phyloP scores from a whole-genome alignment of 345 rosid species.

The Citrus trifoliata region DNA sequence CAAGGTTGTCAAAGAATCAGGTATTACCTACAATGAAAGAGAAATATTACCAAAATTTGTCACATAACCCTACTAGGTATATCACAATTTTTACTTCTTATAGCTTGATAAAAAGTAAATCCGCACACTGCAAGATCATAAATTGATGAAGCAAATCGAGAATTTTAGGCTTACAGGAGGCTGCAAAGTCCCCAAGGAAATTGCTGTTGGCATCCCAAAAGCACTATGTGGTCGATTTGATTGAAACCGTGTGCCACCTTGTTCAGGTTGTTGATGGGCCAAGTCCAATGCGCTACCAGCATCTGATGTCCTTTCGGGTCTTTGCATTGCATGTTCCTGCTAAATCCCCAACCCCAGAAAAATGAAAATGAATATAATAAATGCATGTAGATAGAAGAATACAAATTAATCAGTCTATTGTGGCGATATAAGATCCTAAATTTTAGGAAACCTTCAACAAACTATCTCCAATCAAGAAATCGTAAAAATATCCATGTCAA shows the following conservation, averaged over 20 bases:
- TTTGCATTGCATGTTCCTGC: constrained; percentile 42
- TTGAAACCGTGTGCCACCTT: constrained; percentile 37
- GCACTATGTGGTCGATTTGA: constrained; percentile 42
- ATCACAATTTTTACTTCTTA: neutral
- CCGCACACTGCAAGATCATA: neutral
- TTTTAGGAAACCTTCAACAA: neutral
- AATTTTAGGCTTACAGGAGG: constrained; percentile 54
- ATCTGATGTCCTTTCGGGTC: constrained; percentile 44
- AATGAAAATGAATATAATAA: neutral
- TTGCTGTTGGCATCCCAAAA: constrained; percentile 58
- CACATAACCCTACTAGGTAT: constrained; percentile 9
- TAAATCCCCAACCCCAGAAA: constrained; percentile 15
- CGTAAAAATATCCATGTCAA: neutral
- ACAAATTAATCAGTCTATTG: neutral
- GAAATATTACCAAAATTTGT: neutral
- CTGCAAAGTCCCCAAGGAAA: constrained; percentile 45
- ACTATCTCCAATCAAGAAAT: neutral
- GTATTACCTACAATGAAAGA: constrained; percentile 47
- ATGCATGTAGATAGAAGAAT: neutral
- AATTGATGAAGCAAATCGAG: neutral
- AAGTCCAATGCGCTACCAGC: constrained; percentile 27
- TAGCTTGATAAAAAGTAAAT: neutral
- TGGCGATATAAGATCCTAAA: neutral
- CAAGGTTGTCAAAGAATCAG: constrained; percentile 68
- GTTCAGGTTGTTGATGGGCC: constrained; percentile 40